These are phyloP conservation scores for Hanseniaspora pseudoguilliermondii DNA, from an alignment of 805 yeast genomes.

Conservation along the genomic window DNA sequence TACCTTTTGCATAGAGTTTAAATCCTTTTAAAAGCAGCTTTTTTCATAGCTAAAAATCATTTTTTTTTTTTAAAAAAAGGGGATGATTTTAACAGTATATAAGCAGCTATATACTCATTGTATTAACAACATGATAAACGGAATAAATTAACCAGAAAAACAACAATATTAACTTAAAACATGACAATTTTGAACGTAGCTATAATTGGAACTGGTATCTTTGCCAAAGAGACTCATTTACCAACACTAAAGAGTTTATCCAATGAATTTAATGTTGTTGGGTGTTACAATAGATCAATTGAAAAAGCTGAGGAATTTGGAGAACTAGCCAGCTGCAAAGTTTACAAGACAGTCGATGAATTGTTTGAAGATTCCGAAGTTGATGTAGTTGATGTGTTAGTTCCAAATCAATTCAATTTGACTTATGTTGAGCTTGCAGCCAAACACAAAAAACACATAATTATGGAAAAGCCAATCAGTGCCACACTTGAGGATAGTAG, in stretches of 20 bases:
- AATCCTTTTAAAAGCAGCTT: background rate
- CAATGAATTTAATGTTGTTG: slow-evolving; percentile 42
- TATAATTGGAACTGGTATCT: slow-evolving; percentile 73
- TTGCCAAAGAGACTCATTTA: slow-evolving; percentile 72
- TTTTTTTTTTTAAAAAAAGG: background rate
- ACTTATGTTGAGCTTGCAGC: slow-evolving; percentile 59
- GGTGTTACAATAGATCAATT: slow-evolving; percentile 73
- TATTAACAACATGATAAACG: background rate
- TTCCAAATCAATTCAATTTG: slow-evolving; percentile 77
- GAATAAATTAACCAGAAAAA: background rate
- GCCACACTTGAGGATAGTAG: slow-evolving; percentile 70
- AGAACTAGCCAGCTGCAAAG: slow-evolving; percentile 40
- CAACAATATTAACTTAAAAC: background rate
- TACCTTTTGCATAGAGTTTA: background rate
- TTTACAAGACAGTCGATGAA: slow-evolving; percentile 51
- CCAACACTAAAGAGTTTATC: slow-evolving; percentile 51
- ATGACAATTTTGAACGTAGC: slow-evolving; percentile 42
- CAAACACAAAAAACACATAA: slow-evolving; percentile 61
- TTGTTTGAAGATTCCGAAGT: slow-evolving; percentile 53
- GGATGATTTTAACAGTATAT: background rate
- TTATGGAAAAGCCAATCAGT: slow-evolving; percentile 86
- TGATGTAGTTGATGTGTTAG: slow-evolving; percentile 68
- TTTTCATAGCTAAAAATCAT: background rate
- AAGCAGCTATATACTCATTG: too few relatives aligned
- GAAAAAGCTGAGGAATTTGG: slow-evolving; percentile 78